These are phyloP conservation scores for Mariannaea sp. DNA, from an alignment of 2,329 filamentous ascomycete genomes.

Conservation along the genomic window DNA sequence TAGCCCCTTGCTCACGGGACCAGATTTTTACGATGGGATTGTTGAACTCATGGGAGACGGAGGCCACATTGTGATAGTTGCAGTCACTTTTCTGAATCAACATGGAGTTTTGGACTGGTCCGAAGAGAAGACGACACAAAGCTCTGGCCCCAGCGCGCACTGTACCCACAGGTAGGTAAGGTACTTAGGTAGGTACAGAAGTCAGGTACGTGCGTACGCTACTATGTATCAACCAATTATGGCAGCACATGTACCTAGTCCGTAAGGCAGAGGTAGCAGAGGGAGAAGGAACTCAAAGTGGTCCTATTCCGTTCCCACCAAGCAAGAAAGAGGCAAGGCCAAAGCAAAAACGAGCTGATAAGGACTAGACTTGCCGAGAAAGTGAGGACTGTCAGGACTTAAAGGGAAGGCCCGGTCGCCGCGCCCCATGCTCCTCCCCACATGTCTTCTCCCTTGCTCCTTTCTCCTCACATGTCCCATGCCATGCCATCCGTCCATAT, in stretches of 20 bases:
- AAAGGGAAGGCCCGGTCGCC: not conserved
- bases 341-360: not conserved
- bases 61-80: too few relatives aligned
- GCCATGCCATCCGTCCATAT: not conserved
- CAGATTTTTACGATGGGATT: not conserved
- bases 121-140: not conserved
- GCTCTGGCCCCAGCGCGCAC: too few relatives aligned
- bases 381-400: not conserved
- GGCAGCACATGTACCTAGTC: too few relatives aligned
- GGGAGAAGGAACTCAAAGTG: too few relatives aligned
- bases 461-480: constrained; percentile 1
- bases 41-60: not conserved
- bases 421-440: constrained; percentile 7
- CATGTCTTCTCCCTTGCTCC: constrained; percentile 2
- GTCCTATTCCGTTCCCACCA: too few relatives aligned
- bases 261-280: too few relatives aligned
- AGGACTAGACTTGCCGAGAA: not conserved
- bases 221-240: too few relatives aligned
- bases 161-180: too few relatives aligned
- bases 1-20: not conserved
- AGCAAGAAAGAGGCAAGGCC: not conserved
- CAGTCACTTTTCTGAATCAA: too few relatives aligned
- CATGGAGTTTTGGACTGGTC: not conserved
- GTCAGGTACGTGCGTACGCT: too few relatives aligned
- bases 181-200: too few relatives aligned